A percentile compares a stretch with the other conserved stretches of the same genome.
These are phyloP conservation scores for Aegilops umbellulata DNA, from an alignment of 176 grass and related monocot genomes.

Conservation along the genomic window DNA sequence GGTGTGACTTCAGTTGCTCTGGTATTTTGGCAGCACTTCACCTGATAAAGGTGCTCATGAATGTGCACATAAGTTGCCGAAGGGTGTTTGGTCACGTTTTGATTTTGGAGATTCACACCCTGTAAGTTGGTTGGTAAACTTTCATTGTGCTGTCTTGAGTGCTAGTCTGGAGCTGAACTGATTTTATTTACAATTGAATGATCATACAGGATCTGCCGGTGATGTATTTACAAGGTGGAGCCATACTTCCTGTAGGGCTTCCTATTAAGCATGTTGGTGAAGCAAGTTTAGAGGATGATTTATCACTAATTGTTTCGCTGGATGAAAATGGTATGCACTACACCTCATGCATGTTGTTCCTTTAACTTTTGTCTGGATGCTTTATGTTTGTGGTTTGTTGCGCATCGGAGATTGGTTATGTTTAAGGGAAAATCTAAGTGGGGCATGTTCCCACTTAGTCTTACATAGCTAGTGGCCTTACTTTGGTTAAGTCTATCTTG, in stretches of 20 bases:
- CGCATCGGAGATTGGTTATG: background rate
- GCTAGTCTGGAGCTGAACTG: background rate
- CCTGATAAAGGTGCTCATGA: slow-evolving; percentile 73
- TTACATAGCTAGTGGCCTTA: background rate
- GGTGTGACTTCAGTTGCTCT: background rate
- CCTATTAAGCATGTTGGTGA: slow-evolving; percentile 84
- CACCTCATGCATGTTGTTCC: background rate
- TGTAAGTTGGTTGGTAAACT: slow-evolving; percentile 53
- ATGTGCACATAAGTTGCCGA: slow-evolving; percentile 61
- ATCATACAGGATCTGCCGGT: slow-evolving; percentile 72
- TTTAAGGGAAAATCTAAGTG: background rate
- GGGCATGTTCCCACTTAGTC: background rate
- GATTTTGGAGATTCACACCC: slow-evolving; percentile 92
- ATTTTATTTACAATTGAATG: slow-evolving; percentile 10
- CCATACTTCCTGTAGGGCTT: slow-evolving; percentile 84
- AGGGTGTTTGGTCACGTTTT: slow-evolving; percentile 76
- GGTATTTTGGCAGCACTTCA: slow-evolving; percentile 56
- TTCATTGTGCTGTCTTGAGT: slow-evolving; percentile 14
- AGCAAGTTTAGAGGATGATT: slow-evolving; percentile 81
- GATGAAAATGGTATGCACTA: slow-evolving; percentile 71
- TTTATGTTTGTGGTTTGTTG: background rate
- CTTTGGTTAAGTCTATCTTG: no score
- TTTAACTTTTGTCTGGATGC: background rate
- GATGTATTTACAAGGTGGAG: slow-evolving; percentile 80
- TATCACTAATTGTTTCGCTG: slow-evolving; percentile 77